These are phyloP conservation scores for Leccinum arenicola DNA, from an alignment of 768 basidiomycete genomes.

Conservation along the genomic window DNA sequence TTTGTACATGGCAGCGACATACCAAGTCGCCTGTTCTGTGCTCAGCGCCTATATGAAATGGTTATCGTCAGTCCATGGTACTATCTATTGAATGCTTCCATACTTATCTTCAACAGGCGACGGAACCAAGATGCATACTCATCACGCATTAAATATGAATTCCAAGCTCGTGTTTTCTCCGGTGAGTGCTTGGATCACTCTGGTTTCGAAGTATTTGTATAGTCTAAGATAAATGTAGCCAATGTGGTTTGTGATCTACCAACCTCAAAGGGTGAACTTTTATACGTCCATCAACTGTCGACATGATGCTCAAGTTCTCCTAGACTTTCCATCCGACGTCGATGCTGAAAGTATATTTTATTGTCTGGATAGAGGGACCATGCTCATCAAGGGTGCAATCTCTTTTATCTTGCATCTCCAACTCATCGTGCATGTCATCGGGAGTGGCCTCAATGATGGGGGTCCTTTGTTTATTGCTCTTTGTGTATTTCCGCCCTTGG, in stretches of 20 bases:
- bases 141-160: conserved; percentile 21
- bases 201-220: neutral
- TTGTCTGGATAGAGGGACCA: conserved; percentile 13
- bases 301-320: neutral
- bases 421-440: conserved; percentile 17
- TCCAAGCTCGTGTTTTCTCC: conserved; percentile 19
- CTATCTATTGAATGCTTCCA: neutral
- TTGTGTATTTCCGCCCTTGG: conserved; percentile 17
- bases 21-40: conserved; percentile 14
- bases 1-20: conserved; percentile 13
- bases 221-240: conserved; percentile 7
- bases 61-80: conserved; percentile 15
- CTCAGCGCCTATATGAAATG: conserved; percentile 16
- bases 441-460: conserved; percentile 12
- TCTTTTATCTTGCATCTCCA: conserved; percentile 26
- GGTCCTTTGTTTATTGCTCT: conserved; percentile 22
- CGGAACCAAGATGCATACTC: conserved; percentile 4
- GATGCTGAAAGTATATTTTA: neutral
- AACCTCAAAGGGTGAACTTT: conserved; percentile 20
- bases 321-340: conserved; percentile 6
- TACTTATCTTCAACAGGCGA: conserved; percentile 1
- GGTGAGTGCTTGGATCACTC: conserved; percentile 2
- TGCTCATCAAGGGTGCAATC: conserved; percentile 6
- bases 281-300: neutral
- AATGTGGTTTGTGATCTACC: conserved; percentile 19